Percentiles rank a stretch among this genome's conserved stretches.
Conservation (phyloP, 2,329 filamentous ascomycete genomes). For the Teratosphaeria epicoccoides region DNA sequence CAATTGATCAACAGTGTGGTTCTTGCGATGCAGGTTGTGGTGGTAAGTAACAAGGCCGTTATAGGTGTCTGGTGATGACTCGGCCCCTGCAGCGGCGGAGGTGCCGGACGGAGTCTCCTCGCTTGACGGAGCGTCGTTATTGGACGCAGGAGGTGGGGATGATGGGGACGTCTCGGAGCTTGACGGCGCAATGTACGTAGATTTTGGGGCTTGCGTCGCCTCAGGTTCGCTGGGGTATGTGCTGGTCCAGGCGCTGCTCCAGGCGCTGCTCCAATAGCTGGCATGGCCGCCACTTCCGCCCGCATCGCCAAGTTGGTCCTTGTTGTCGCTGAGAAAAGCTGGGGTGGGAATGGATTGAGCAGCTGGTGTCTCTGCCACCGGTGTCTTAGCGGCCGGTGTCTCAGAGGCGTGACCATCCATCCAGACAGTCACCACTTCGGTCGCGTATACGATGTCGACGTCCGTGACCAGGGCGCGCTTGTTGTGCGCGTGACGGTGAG, state of each 20-base stretch:
- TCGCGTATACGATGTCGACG: slow-evolving; percentile 23
- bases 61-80: slow-evolving; percentile 16
- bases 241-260: slow-evolving; percentile 1
- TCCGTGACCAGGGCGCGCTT: slow-evolving; percentile 19
- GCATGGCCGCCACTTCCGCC: background rate
- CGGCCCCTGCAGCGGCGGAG: slow-evolving; percentile 5
- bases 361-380: slow-evolving; percentile 5
- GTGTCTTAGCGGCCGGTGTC: background rate
- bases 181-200: slow-evolving; percentile 8
- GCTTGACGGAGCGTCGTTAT: background rate
- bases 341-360: slow-evolving; percentile 1
- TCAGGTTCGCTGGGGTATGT: slow-evolving; percentile 4
- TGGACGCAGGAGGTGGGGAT: slow-evolving; percentile 6
- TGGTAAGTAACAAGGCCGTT: slow-evolving; percentile 47
- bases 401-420: slow-evolving; percentile 8
- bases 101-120: slow-evolving; percentile 2
- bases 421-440: slow-evolving; percentile 27
- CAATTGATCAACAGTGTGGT: slow-evolving; percentile 60
- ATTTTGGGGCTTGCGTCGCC: slow-evolving; percentile 2
- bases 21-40: slow-evolving; percentile 79
- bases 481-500: slow-evolving; percentile 18
- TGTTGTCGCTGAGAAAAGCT: background rate
- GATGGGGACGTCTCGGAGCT: slow-evolving; percentile 7
- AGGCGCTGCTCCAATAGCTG: background rate
- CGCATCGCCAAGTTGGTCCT: background rate